phyloP scores from a whole-genome alignment of 2,329 filamentous ascomycete species.

The Phoma herbarum region DNA sequence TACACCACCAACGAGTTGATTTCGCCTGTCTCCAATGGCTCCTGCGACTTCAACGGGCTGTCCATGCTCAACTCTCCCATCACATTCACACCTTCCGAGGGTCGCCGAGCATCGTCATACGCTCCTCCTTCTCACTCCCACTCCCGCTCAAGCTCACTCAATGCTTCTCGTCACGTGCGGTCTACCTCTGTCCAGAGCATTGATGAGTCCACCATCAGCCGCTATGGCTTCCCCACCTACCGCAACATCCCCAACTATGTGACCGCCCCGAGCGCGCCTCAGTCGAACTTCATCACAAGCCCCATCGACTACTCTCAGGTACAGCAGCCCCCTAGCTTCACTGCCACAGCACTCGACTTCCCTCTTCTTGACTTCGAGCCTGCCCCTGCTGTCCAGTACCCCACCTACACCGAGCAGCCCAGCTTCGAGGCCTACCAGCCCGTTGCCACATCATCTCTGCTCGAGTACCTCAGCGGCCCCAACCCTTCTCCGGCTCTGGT shows the following conservation, averaged over 20 bases:
- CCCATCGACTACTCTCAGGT: slow-evolving; percentile 46
- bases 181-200: slow-evolving; percentile 74
- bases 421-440: slow-evolving; percentile 51
- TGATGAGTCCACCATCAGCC: slow-evolving; percentile 70
- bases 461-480: slow-evolving; percentile 78
- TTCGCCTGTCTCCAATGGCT: slow-evolving; percentile 57
- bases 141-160: slow-evolving; percentile 69
- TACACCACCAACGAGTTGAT: slow-evolving; percentile 55
- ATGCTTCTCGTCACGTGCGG: slow-evolving; percentile 55
- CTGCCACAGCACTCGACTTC: slow-evolving; percentile 45
- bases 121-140: slow-evolving; percentile 43
- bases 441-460: slow-evolving; percentile 70
- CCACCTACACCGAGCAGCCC: slow-evolving; percentile 51
- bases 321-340: slow-evolving; percentile 46
- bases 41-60: slow-evolving; percentile 50
- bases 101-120: slow-evolving; percentile 47
- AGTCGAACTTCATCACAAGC: slow-evolving; percentile 51
- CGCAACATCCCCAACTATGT: slow-evolving; percentile 72
- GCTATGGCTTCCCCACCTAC: slow-evolving; percentile 86
- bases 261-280: slow-evolving; percentile 50
- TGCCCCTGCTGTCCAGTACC: slow-evolving; percentile 55
- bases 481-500: slow-evolving; percentile 87
- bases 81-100: slow-evolving; percentile 53
- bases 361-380: slow-evolving; percentile 49
- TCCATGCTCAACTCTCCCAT: slow-evolving; percentile 72